Percentiles rank a stretch among this genome's conserved stretches.
phyloP scores from a whole-genome alignment of 371 early-diverging fungal species.

The Actinomortierella ambigua region DNA sequence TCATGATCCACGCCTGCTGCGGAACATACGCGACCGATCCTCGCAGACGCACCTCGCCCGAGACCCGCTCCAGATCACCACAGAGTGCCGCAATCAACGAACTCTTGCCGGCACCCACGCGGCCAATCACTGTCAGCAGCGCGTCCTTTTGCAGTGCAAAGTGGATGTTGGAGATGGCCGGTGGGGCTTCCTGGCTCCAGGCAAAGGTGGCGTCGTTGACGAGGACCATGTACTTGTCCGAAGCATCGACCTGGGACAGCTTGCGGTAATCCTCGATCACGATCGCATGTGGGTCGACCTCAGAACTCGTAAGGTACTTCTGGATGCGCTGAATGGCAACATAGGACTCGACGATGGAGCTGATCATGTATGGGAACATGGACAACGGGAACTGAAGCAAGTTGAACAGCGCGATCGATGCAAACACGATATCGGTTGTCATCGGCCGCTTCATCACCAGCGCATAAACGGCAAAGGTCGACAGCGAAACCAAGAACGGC shows the following conservation, averaged over 20 bases:
- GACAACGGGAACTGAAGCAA: conserved; percentile 91
- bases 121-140: conserved; percentile 84
- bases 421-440: conserved; percentile 82
- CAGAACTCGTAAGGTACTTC: conserved; percentile 76
- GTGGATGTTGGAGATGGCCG: conserved; percentile 67
- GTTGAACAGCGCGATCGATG: conserved; percentile 91
- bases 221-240: conserved; percentile 28
- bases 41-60: conserved; percentile 70
- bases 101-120: conserved; percentile 89
- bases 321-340: conserved; percentile 85
- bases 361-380: conserved; percentile 72
- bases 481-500: conserved; percentile 88
- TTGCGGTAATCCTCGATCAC: conserved; percentile 37
- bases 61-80: conserved; percentile 82
- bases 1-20: conserved; percentile 95
- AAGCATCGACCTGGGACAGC: conserved; percentile 26
- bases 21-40: conserved; percentile 92
- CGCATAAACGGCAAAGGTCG: conserved; percentile 85
- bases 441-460: conserved; percentile 62
- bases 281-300: conserved; percentile 73
- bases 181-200: conserved; percentile 59
- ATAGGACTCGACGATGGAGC: conserved; percentile 80
- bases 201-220: conserved; percentile 57
- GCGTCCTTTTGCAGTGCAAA: conserved; percentile 67
- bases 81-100: conserved; percentile 82